Evolutionary conservation across 1,284 basidiomycete genomes (phyloP).

Genomic region (Leccinum insigne): DNA sequence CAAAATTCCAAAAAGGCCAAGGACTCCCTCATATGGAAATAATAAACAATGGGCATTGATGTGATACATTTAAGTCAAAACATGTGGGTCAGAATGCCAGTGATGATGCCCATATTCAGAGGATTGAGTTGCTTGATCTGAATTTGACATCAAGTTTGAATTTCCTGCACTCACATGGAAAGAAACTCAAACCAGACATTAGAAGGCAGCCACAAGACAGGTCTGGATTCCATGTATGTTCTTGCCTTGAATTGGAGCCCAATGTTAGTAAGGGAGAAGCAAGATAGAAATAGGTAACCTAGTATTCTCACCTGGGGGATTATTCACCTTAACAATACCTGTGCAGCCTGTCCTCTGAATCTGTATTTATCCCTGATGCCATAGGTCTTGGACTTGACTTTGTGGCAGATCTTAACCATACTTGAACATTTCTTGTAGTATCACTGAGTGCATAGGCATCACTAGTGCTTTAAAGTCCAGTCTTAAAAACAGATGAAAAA

Average conservation of each 20-base stretch:
- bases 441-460: conserved; percentile 13
- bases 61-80: neutral
- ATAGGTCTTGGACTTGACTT: conserved; percentile 3
- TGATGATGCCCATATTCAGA: conserved; percentile 11
- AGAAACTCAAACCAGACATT: conserved; percentile 9
- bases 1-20: conserved; percentile 9
- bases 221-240: conserved; percentile 1
- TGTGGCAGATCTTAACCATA: neutral
- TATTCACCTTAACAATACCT: conserved; percentile 2
- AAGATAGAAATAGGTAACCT: neutral
- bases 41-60: neutral
- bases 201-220: conserved; percentile 13
- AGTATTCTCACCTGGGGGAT: neutral
- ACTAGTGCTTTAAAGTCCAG: neutral
- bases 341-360: conserved; percentile 6
- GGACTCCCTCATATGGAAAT: conserved; percentile 13
- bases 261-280: neutral
- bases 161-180: neutral
- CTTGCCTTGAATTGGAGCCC: neutral
- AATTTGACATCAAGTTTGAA: conserved; percentile 10
- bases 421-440: neutral
- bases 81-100: conserved; percentile 15
- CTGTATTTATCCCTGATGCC: conserved; percentile 12
- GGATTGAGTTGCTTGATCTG: conserved; percentile 1
- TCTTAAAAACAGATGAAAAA: too few species aligned